These are phyloP conservation scores for Cladosporium cucumerinum DNA, from an alignment of 2,329 filamentous ascomycete species.

Conservation along the genomic window DNA sequence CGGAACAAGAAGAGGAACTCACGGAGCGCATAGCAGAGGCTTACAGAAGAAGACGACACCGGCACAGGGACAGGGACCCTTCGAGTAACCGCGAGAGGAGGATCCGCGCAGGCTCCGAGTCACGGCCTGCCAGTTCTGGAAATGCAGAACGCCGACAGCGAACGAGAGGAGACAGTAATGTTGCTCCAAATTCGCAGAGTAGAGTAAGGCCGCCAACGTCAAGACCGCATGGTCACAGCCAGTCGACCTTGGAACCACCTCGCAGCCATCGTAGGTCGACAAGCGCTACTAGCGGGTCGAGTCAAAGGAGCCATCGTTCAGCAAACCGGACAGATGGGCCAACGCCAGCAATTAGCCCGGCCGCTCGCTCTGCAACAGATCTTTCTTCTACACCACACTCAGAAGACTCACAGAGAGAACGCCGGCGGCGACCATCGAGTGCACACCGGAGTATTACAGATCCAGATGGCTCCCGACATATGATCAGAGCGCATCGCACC, in stretches of 20 bases:
- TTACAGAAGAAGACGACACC: slow-evolving; percentile 69
- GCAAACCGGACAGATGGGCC: slow-evolving; percentile 43
- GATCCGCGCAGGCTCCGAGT: slow-evolving; percentile 1
- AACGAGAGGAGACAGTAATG: slow-evolving; percentile 5
- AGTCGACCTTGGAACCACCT: slow-evolving; percentile 32
- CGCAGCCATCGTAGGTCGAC: slow-evolving; percentile 44
- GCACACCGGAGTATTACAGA: slow-evolving; percentile 45
- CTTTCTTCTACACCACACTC: slow-evolving; percentile 43
- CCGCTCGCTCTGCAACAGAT: slow-evolving; percentile 64
- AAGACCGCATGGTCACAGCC: slow-evolving; percentile 45
- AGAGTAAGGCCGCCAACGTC: slow-evolving; percentile 43
- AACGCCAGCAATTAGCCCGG: slow-evolving; percentile 45
- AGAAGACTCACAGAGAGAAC: slow-evolving; percentile 26
- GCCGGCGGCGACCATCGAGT: slow-evolving; percentile 39
- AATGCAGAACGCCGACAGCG: slow-evolving; percentile 10
- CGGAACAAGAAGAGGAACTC: slow-evolving; percentile 81
- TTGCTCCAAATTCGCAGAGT: slow-evolving; percentile 6
- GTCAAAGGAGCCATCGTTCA: slow-evolving; percentile 27
- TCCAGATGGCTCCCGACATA: slow-evolving; percentile 27
- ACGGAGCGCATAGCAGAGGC: slow-evolving; percentile 88
- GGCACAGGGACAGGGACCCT: slow-evolving; percentile 46
- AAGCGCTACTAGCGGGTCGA: slow-evolving; percentile 36
- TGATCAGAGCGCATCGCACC: slow-evolving; percentile 2
- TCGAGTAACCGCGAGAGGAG: slow-evolving; percentile 27
- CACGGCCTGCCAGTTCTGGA: slow-evolving; percentile 10